Evolutionary conservation across 2,329 filamentous ascomycete species (phyloP), one percentile per base, ranked within the genome.

Genomic region (Talaromyces islandicus): DNA sequence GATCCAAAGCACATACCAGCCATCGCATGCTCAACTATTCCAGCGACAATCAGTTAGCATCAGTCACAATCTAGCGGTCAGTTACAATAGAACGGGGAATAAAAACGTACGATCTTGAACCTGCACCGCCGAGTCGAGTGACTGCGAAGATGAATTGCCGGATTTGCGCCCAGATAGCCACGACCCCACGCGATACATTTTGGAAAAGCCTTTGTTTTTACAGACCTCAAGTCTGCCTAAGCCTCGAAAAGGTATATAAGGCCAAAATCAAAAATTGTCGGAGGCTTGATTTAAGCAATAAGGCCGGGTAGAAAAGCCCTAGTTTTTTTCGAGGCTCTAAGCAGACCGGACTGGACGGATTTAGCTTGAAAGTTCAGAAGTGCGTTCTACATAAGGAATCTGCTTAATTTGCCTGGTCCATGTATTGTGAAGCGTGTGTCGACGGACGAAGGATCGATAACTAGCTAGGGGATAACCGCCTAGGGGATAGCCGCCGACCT

Each of bases 91-190:
- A 38, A 38, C 6, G 14, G 30, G 17, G n/a, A 17, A 51, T 29
- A 7, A 29, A 35, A 24, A 73, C 72, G 65, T 68, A 79, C 77
- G 73, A 63, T 79, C 75, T 65, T 83, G 79, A 54, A 83, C 76
- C 73, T 88, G 85, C 63, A 81, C 79, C 55, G 83, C 68, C 63
- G 84, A 80, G 68, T 81, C 83, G 60, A 87, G 68, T 48, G 82
- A 85, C 69, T 80, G 81, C 12, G 80, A 81, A 46, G 81, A 81
- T 55, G 76, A 72, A 67, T 68, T 74, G 59, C 66, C 69, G 24
- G 71, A 69, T 68, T 75, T 75, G 61, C 76, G 77, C 69, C 72
- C 72, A 62, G 75, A 77, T n/a, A 79, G 68, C 77, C 77, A 79
- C 58, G 75, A 75, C 57, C 76, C 75, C 57, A 78, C 70, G 54